Percentiles rank a stretch among this genome's conserved stretches.
phyloP scores from a whole-genome alignment of 139 green algal genomes.

The Coccomyxa sp. region DNA sequence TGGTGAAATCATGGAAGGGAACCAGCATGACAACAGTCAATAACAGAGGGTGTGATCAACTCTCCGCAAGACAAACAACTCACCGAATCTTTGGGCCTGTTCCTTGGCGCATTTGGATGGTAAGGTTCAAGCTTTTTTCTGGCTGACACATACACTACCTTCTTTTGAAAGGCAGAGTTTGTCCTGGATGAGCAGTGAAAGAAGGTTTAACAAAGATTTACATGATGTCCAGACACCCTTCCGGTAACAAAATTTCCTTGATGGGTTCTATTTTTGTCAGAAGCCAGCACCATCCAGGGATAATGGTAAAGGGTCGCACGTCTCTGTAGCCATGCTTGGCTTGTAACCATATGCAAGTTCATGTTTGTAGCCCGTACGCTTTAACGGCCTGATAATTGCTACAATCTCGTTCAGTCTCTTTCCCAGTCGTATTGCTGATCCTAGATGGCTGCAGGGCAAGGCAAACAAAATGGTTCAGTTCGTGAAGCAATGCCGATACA shows the following conservation, averaged over 20 bases:
- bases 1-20: background rate
- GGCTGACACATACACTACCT: conserved; percentile 10
- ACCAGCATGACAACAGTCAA: background rate
- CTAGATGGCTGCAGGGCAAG: background rate
- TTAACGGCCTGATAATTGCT: background rate
- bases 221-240: no score
- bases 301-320: background rate
- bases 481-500: no score
- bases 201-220: background rate
- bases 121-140: conserved; percentile 53
- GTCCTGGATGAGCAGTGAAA: conserved; percentile 16
- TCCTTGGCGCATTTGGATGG: conserved; percentile 37
- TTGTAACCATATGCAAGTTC: background rate
- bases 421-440: background rate
- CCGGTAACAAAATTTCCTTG: no score
- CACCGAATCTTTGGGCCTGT: conserved; percentile 54
- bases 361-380: background rate
- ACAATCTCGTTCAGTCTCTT: background rate
- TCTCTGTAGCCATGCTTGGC: background rate
- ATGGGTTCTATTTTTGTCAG: background rate
- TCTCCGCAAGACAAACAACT: background rate
- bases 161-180: conserved; percentile 27
- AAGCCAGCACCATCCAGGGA: background rate
- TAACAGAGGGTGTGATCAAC: background rate
- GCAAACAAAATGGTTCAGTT: background rate